Evolutionary conservation across 2,329 filamentous ascomycete species (phyloP), one percentile per base, ranked within the genome.

Genomic region (Magnaporthiopsis poae): DNA sequence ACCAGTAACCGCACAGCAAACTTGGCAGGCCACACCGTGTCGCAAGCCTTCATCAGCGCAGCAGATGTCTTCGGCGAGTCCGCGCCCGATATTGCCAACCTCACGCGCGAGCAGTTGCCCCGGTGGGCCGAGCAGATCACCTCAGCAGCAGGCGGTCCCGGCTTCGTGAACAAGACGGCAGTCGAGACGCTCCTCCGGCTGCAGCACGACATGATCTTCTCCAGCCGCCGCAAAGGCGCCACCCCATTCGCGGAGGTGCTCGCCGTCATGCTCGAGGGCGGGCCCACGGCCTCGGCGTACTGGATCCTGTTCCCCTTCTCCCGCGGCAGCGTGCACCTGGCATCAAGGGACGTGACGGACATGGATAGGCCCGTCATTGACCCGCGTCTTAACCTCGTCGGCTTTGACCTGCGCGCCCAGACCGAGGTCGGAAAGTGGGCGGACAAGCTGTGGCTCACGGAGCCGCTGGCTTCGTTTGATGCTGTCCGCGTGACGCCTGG

Each of bases 271-370:
- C 67, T 69, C 2, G 69, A 70, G 2, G 73, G 70, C 1, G 71
- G 72, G 1, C 70, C 75, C 3, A 71, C 79, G 21, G 72, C 73
- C n/a, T 77, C 79, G 0, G 71, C 76, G 12, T 76, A 75, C 67
- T 80, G 77, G 75, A 68, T 70, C 9, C 70, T 79, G 12, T 66
- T 80, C 67, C 85, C 85, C 0, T 82, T 83, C 69, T 84, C 82
- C 2, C 80, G 84, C 0, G 85, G 85, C 7, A 77, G 79, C 36
- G 80, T 85, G 67, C 86, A 87, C 74, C 82, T 87, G 66, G 73
- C 73, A 5, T 61, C 64, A 56, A 33, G 27, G 29, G 56, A 21
- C 64, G 39, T 61, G 13, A 76, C 79, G 60, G 74, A 78, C 3
- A 71, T 74, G 21, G 78, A 78, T 21, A 74, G 77, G 35, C 78